A percentile compares a stretch with the other conserved stretches of the same genome.
phyloP scores from a whole-genome alignment of 345 rosid species.

The Noccaea caerulescens region DNA sequence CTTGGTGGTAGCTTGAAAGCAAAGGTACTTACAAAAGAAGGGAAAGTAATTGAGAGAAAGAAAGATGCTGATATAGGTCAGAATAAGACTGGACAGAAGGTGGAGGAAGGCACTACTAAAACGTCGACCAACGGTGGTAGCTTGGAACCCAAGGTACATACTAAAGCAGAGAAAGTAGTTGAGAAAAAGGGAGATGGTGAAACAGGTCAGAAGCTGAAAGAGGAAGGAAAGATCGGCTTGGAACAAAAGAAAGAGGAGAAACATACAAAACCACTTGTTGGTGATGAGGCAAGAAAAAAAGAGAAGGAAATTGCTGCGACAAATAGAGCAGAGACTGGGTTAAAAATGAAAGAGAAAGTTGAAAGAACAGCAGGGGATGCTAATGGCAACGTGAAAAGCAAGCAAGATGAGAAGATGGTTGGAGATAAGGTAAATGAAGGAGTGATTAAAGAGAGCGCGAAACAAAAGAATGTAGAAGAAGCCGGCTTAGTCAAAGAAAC shows the following conservation, averaged over 20 bases:
- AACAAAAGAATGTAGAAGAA: conserved; percentile 16
- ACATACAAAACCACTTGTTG: conserved; percentile 5
- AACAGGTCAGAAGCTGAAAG: conserved; percentile 20
- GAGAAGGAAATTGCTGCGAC: neutral
- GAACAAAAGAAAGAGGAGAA: conserved; percentile 17
- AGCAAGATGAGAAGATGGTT: conserved; percentile 15
- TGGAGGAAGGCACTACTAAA: neutral
- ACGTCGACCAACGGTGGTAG: conserved; percentile 14
- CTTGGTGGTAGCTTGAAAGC: conserved; percentile 19
- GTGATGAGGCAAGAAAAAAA: conserved; percentile 23
- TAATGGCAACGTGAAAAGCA: neutral
- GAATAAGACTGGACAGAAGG: neutral
- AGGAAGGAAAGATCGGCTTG: conserved; percentile 7
- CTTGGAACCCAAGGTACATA: conserved; percentile 21
- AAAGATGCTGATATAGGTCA: conserved; percentile 1
- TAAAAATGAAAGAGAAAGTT: conserved; percentile 21
- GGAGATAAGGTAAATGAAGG: conserved; percentile 13
- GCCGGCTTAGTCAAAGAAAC: conserved; percentile 19
- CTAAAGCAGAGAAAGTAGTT: neutral
- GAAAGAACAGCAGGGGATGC: conserved; percentile 1
- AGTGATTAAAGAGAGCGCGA: conserved; percentile 5
- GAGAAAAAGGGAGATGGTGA: conserved; percentile 25
- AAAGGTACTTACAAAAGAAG: conserved; percentile 25
- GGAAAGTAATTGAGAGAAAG: conserved; percentile 7
- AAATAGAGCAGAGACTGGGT: conserved; percentile 4